phyloP scores from a whole-genome alignment of 2,329 filamentous ascomycete genomes.

The Pochonia chlamydosporia region DNA sequence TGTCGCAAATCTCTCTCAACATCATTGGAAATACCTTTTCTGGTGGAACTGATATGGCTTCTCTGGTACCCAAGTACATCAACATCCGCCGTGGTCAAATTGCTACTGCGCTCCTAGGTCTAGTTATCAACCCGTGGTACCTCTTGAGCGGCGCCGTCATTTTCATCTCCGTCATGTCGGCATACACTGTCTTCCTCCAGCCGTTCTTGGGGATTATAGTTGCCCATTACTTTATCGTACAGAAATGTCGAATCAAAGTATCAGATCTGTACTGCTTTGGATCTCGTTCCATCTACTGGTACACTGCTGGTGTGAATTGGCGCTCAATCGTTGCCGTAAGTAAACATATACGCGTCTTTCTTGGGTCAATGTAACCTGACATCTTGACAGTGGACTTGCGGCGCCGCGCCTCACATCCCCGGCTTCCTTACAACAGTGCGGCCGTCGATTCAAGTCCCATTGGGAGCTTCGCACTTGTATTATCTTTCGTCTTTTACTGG shows the following conservation, averaged over 20 bases:
- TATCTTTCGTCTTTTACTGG: constrained; percentile 3
- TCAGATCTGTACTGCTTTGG: constrained; percentile 14
- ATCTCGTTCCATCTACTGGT: constrained; percentile 1
- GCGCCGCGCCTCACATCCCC: constrained; percentile 50
- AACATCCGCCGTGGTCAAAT: constrained; percentile 47
- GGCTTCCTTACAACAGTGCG: constrained; percentile 33
- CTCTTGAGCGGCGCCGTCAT: constrained; percentile 46
- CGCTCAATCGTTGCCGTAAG: constrained; percentile 48
- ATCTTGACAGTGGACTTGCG: constrained; percentile 31
- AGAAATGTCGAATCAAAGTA: constrained; percentile 44
- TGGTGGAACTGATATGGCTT: constrained; percentile 47
- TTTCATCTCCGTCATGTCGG: constrained; percentile 61
- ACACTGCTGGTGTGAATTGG: constrained; percentile 47
- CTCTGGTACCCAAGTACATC: constrained; percentile 42
- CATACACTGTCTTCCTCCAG: constrained; percentile 52
- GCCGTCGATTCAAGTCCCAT: background rate
- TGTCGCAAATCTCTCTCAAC: constrained; percentile 13
- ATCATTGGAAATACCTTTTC: constrained; percentile 20
- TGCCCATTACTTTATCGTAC: constrained; percentile 54
- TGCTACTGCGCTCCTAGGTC: constrained; percentile 35
- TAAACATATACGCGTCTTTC: background rate
- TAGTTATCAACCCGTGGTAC: constrained; percentile 45
- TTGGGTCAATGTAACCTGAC: too few relatives aligned
- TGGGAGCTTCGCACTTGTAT: constrained; percentile 1
- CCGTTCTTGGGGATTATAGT: constrained; percentile 52